Base-by-base conservation (phyloP, 495 filamentous ascomycete genomes). In the Cairneyella variabilis region DNA sequence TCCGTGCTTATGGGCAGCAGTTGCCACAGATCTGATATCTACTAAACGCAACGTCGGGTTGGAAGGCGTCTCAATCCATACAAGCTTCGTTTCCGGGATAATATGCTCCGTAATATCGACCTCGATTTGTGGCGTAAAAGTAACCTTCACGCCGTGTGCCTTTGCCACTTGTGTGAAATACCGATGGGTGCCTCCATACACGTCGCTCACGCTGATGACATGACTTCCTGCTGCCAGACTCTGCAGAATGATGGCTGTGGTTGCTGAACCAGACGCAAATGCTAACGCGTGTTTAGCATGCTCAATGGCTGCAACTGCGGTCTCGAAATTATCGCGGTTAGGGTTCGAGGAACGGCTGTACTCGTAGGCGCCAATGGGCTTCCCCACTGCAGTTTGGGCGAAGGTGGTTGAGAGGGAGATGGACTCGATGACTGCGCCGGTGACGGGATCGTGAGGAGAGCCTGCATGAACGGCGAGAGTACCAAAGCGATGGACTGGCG, bases 161-260 rank as follows among this genome's bases (percentile, higher is more conserved):
- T 85, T 79, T 44, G 93, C 93, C 39, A 99, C 95, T 72, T 96
- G 90, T 58, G 93, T 99, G 80, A 99, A 99, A 73, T 99, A 99
- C 56, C 93, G 80, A 71, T 97, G 93, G 1, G 93, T 99, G 39
- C 93, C 93, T 52, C 93, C 93, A 65, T 99, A 99, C 41, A 99
- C 89, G 66, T 99, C 95, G 45, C 89, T 93, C 32, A 97, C 90
- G 37, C 90, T 96, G 60, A 99, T 82, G 55, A 97, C 85, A 71
- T 99, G 93, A 17, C 90, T 95, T 41, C 92, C 93, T 4, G 86
- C 76, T 37, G 95, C 90, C 48, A 99, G 83, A 41, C 87, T 92
- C 66, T 99, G 93, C 30, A 99, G 82, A 61, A 97, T 88, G 49
- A 78, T 86, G 48, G 95, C 91, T 0, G 95, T 99, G 9, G 92